These are phyloP conservation scores for Colletotrichum australisinense DNA, from an alignment of 2,329 filamentous ascomycete genomes.

Conservation along the genomic window DNA sequence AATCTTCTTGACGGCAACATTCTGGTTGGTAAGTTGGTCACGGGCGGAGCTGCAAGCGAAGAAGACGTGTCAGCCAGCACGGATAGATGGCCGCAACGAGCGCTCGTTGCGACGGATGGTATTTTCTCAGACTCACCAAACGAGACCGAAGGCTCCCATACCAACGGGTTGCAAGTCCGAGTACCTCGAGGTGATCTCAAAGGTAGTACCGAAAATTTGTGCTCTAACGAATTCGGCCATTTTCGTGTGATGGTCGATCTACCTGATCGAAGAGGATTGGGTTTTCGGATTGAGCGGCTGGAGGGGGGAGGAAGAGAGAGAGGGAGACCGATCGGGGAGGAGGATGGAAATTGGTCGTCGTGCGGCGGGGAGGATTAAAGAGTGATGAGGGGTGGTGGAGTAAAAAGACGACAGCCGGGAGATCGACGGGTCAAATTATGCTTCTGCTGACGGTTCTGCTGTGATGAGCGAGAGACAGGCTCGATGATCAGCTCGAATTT, in stretches of 20 bases:
- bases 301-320: not conserved
- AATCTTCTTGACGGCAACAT: constrained; percentile 99
- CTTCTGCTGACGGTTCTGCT: not conserved
- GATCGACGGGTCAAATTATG: constrained; percentile 14
- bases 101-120: constrained; percentile 22
- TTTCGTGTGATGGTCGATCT: constrained; percentile 52
- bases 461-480: not conserved
- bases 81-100: not conserved
- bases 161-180: constrained; percentile 98
- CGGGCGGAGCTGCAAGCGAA: constrained; percentile 80
- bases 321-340: not conserved
- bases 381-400: constrained; percentile 24
- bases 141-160: constrained; percentile 98
- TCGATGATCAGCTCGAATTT: constrained; percentile 7
- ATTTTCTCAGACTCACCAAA: constrained; percentile 76
- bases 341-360: constrained; percentile 4
- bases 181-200: constrained; percentile 99
- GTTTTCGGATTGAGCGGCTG: constrained; percentile 23
- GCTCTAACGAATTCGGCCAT: constrained; percentile 99
- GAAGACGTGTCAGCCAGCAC: constrained; percentile 36
- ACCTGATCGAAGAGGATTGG: constrained; percentile 11
- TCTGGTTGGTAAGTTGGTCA: constrained; percentile 96
- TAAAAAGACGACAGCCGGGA: constrained; percentile 12
- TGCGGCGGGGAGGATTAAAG: not conserved
- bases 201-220: constrained; percentile 99